These are phyloP conservation scores for Hyphopichia burtonii DNA, from an alignment of 1,139 yeast genomes.

Conservation along the genomic window DNA sequence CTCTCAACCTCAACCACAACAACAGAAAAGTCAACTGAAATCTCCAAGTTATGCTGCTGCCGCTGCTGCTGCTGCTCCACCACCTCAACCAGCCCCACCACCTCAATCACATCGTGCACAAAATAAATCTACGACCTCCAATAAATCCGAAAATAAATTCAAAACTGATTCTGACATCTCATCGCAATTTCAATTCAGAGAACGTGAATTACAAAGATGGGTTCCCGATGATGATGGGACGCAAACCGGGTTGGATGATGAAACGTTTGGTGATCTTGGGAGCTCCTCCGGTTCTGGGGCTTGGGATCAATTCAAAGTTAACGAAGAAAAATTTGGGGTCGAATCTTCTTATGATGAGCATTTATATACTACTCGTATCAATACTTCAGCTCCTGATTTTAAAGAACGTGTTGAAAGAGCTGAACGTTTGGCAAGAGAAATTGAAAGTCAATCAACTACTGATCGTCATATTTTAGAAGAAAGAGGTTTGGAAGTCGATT, in stretches of 20 bases:
- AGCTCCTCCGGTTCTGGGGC: constrained; percentile 14
- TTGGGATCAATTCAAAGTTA: constrained; percentile 96
- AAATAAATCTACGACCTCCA: background rate
- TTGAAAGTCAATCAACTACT: constrained; percentile 65
- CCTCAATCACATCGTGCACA: no score
- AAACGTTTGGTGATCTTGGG: constrained; percentile 17
- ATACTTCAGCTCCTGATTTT: constrained; percentile 74
- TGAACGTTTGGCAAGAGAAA: constrained; percentile 76
- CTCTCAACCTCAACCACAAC: background rate
- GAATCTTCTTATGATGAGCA: constrained; percentile 86
- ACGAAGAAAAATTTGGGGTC: constrained; percentile 85
- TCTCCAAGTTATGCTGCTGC: background rate
- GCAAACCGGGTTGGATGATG: constrained; percentile 43
- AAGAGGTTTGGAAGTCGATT: constrained; percentile 72
- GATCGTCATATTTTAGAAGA: constrained; percentile 89
- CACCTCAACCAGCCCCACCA: background rate
- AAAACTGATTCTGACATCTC: constrained; percentile 87
- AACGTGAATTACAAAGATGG: constrained; percentile 84
- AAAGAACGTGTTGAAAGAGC: constrained; percentile 66
- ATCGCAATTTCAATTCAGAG: constrained; percentile 41
- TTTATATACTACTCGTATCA: constrained; percentile 82
- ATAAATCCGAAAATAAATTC: constrained; percentile 33
- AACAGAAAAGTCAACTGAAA: background rate
- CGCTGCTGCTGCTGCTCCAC: constrained; percentile 4
- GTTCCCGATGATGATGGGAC: constrained; percentile 59